phyloP scores from a whole-genome alignment of 192 early-diverging fungal species.

The Cetraspora pellucida region DNA sequence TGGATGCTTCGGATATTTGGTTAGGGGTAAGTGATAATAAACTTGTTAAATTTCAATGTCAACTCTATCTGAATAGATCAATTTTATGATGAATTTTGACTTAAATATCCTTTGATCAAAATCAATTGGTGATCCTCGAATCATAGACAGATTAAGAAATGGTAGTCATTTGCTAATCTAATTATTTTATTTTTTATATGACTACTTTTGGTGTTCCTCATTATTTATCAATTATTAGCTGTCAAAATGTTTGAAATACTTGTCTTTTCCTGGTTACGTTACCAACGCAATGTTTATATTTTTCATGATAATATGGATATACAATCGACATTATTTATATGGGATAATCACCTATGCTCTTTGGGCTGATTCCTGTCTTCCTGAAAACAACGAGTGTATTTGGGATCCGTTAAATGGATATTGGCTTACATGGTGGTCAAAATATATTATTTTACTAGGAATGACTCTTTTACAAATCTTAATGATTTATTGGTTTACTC shows the following conservation, averaged over 20 bases:
- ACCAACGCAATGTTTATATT: slow-evolving; percentile 66
- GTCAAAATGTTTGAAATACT: slow-evolving; percentile 79
- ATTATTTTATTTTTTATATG: not conserved
- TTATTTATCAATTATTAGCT: slow-evolving; percentile 37
- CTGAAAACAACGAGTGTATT: slow-evolving; percentile 40
- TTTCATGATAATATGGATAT: slow-evolving; percentile 73
- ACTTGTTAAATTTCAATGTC: not conserved
- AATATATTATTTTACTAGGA: slow-evolving; percentile 47
- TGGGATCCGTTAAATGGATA: slow-evolving; percentile 53
- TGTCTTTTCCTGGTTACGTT: slow-evolving; percentile 51
- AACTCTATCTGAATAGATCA: too few relatives aligned
- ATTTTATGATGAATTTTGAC: not conserved
- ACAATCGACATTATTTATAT: slow-evolving; percentile 76
- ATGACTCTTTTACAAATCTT: slow-evolving; percentile 58
- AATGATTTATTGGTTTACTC: slow-evolving; percentile 69
- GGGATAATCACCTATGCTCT: slow-evolving; percentile 61
- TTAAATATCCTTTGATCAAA: too few relatives aligned
- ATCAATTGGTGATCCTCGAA: too few relatives aligned
- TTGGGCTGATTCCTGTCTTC: slow-evolving; percentile 58
- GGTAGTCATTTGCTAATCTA: not conserved
- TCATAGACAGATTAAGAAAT: too few relatives aligned
- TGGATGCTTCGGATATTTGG: slow-evolving; percentile 68
- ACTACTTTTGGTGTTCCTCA: not conserved
- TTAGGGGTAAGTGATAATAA: slow-evolving; percentile 52
- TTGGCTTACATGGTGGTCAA: slow-evolving; percentile 48